Conservation (phyloP, 805 yeast species). For the Yarrowia sp. region DNA sequence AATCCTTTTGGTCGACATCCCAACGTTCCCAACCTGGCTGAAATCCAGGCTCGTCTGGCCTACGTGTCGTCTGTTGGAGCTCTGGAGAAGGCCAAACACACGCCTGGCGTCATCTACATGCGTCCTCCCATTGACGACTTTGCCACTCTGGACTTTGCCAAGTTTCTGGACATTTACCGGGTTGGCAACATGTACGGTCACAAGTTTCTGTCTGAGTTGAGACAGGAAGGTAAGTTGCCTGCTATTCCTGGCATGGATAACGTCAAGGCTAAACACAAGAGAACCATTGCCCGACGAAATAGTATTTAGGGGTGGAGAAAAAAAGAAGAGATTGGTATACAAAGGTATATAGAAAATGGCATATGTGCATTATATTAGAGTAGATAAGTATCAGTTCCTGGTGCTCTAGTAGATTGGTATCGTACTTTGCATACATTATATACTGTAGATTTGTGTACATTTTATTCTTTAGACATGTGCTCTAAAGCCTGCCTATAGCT, state of each 20-base stretch:
- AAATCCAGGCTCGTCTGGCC: constrained; percentile 86
- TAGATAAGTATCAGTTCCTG: no score
- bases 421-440: no score
- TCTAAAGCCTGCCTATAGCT: not conserved
- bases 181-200: constrained; percentile 79
- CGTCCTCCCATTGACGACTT: constrained; percentile 93
- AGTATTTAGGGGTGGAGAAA: constrained; percentile 40
- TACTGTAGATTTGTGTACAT: no score
- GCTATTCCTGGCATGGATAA: constrained; percentile 52
- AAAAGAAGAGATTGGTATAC: not conserved
- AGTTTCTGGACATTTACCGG: constrained; percentile 81
- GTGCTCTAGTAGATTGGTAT: no score
- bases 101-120: constrained; percentile 80
- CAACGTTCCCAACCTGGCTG: constrained; percentile 90
- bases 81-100: constrained; percentile 75
- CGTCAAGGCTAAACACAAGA: constrained; percentile 36
- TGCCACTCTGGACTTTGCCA: constrained; percentile 88
- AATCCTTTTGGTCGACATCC: constrained; percentile 88
- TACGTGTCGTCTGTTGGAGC: constrained; percentile 96
- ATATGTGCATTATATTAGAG: no score
- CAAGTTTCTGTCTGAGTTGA: constrained; percentile 50
- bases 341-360: no score
- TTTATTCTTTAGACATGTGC: no score
- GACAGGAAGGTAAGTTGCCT: constrained; percentile 55
- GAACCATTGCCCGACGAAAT: constrained; percentile 54